Base-by-base conservation (phyloP, 2,329 filamentous ascomycete genomes). In the Sporothrix curviconia region DNA sequence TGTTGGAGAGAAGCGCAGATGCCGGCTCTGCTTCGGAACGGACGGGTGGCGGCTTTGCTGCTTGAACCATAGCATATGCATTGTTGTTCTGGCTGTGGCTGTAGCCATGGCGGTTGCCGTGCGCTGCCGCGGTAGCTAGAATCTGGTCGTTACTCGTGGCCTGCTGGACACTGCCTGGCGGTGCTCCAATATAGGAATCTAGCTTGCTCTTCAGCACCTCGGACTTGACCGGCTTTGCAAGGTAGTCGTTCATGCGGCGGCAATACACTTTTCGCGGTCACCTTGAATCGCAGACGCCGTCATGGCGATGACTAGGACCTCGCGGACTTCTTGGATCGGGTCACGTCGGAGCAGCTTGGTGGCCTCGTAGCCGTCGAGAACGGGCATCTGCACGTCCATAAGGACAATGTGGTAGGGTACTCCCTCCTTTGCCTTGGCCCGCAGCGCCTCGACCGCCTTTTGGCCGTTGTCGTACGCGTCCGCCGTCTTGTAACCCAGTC, bases 371-470 rank as follows among this genome's bases (percentile, higher is more conserved):
- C 92, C 92, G 69, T 96, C 92, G 8, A 95, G 81, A 3, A 95
- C 84, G 0, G 92, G 92, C 92, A 96, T 96, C 72, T 96, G 91
- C 3, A 95, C 90, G 69, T 96, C 92, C 92, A 96, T 96, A 44
- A 96, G 80, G 40, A 95, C 86, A 32, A 96, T 80, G 66, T 96
- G 91, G 72, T 95, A 96, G 0, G 91, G 92, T 8, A 77, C 77
- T 1, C 86, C 86, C 61, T 89, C 86, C 44, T 75, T 78, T 3
- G 87, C 87, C 61, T 86, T 87, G 52, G 82, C 76, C 8, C 87
- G 84, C n/a, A 96, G 74, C 0, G 90, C 92, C 66, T 95, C 89
- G 14, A 96, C 87, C 0, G 92, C 91, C 72, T 92, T 90, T 61
- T 87, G 80, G 0, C 92, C 92, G 68, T 97, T 95, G 62, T 90